Conservation (phyloP, 768 basidiomycete species). For the Sporobolomyces roseus region DNA sequence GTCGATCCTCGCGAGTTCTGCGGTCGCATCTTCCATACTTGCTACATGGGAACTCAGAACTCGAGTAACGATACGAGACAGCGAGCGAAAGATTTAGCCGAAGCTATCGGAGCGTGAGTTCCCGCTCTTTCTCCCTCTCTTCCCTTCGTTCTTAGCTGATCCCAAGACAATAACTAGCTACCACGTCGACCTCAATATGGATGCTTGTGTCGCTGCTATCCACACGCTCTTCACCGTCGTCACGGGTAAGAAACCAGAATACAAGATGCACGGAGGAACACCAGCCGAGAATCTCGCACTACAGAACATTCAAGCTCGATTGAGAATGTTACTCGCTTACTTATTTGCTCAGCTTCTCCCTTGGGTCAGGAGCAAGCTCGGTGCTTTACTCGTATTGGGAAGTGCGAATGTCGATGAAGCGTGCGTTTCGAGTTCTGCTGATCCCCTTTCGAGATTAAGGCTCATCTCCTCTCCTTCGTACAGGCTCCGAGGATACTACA, state of each 20-base stretch:
- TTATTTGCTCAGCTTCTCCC: conserved; percentile 79
- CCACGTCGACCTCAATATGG: conserved; percentile 94
- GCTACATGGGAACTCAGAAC: conserved; percentile 99
- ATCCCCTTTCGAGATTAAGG: background rate
- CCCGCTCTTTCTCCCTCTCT: background rate
- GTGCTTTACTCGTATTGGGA: conserved; percentile 89
- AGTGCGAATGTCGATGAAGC: conserved; percentile 98
- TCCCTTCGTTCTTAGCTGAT: too few species aligned
- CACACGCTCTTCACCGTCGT: conserved; percentile 76
- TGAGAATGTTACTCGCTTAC: conserved; percentile 90
- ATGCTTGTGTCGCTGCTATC: conserved; percentile 77
- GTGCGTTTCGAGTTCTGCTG: conserved; percentile 50
- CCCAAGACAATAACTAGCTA: conserved; percentile 57
- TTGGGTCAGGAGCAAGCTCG: conserved; percentile 75
- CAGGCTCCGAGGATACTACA: conserved; percentile 90
- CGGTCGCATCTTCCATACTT: conserved; percentile 86
- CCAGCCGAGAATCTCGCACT: conserved; percentile 87
- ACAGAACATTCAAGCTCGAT: conserved; percentile 95
- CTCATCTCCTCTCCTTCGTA: too few species aligned
- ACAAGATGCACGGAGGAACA: conserved; percentile 80
- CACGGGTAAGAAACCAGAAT: conserved; percentile 68
- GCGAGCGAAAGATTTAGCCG: conserved; percentile 78
- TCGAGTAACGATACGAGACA: conserved; percentile 79
- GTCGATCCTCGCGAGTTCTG: conserved; percentile 82
- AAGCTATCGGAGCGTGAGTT: conserved; percentile 79